phyloP scores from a whole-genome alignment of 139 green algal genomes.

The Closterium sp. region DNA sequence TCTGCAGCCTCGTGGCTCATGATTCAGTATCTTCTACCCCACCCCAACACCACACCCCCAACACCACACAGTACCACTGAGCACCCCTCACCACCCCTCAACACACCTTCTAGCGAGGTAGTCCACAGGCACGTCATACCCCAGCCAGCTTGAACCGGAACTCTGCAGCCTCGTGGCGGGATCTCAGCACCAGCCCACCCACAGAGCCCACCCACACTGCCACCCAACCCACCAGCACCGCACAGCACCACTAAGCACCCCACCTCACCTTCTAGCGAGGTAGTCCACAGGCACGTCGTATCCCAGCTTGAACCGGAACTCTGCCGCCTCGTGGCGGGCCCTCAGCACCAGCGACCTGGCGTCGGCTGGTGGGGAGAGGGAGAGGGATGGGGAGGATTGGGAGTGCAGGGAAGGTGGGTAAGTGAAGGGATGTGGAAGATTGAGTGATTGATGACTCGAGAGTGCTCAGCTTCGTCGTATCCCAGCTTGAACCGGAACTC shows the following conservation, averaged over 20 bases:
- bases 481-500: slow-evolving; percentile 94
- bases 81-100: background rate
- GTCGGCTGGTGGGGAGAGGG: too few species aligned
- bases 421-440: too few species aligned
- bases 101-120: background rate
- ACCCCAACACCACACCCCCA: too few species aligned
- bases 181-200: slow-evolving; percentile 76
- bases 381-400: too few species aligned
- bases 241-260: background rate
- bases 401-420: too few species aligned
- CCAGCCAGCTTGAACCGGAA: slow-evolving; percentile 86
- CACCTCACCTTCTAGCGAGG: too few species aligned
- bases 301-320: slow-evolving; percentile 91
- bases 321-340: slow-evolving; percentile 76
- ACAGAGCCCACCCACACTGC: too few species aligned
- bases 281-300: slow-evolving; percentile 70
- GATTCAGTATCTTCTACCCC: too few species aligned
- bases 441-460: too few species aligned
- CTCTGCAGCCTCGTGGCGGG: slow-evolving; percentile 79
- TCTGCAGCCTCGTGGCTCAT: slow-evolving; percentile 78
- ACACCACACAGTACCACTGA: background rate
- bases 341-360: too few species aligned
- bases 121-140: slow-evolving; percentile 72
- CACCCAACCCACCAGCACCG: background rate
- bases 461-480: slow-evolving; percentile 73